Conservation (phyloP, 495 filamentous ascomycete genomes). For the Tuber borchii region DNA sequence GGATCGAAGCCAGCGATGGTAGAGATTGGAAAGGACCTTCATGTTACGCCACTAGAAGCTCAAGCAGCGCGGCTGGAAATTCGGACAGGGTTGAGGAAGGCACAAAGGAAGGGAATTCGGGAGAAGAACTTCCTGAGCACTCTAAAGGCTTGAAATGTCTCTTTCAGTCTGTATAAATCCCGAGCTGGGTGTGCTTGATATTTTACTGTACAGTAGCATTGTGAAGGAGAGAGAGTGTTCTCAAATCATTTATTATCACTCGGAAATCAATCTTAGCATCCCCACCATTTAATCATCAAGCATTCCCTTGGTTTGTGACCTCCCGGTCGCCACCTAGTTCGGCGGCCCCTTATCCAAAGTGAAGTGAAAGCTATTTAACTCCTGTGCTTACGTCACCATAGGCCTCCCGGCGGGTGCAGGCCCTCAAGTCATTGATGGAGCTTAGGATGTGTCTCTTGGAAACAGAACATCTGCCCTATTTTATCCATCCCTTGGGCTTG, state of each 20-base stretch:
- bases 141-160: slow-evolving; percentile 14
- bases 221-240: background rate
- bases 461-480: background rate
- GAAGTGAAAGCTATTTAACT: background rate
- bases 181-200: background rate
- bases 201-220: background rate
- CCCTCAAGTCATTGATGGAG: background rate
- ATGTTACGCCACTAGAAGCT: slow-evolving; percentile 54
- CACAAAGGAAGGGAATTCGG: slow-evolving; percentile 74
- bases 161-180: background rate
- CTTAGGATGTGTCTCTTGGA: background rate
- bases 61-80: slow-evolving; percentile 59
- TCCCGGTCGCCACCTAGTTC: background rate
- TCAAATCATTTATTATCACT: background rate
- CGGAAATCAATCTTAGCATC: background rate
- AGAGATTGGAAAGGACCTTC: slow-evolving; percentile 47
- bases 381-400: background rate
- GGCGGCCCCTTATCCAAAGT: no score
- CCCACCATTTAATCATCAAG: background rate
- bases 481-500: background rate
- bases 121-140: slow-evolving; percentile 77
- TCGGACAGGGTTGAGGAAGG: slow-evolving; percentile 61
- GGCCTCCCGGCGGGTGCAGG: background rate
- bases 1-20: slow-evolving; percentile 45
- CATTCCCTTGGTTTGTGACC: background rate